Evolutionary conservation across 2,329 filamentous ascomycete species (phyloP).

Genomic region (Niveomyces coronatus): DNA sequence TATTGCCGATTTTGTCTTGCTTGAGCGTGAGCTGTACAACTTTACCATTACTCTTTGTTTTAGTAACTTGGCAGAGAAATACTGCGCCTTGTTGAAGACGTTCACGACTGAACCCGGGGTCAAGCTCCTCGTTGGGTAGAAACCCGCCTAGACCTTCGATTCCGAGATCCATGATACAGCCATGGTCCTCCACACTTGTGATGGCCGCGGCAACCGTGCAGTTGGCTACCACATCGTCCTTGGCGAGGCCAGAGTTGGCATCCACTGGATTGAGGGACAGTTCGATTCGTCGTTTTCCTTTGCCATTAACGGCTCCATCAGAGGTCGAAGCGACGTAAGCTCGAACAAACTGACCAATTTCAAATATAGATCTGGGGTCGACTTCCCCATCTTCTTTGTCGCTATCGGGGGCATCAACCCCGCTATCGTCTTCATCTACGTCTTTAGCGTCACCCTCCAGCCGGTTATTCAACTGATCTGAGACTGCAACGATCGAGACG

Average conservation of each 20-base stretch:
- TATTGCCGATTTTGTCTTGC: slow-evolving; percentile 55
- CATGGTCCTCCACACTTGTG: slow-evolving; percentile 88
- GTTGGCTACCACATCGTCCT: slow-evolving; percentile 64
- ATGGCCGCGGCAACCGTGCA: slow-evolving; percentile 80
- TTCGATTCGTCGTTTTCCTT: slow-evolving; percentile 73
- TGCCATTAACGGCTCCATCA: slow-evolving; percentile 50
- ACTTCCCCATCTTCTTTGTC: slow-evolving; percentile 50
- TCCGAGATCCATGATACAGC: slow-evolving; percentile 85
- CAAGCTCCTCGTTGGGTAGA: slow-evolving; percentile 73
- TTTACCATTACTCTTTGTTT: slow-evolving; percentile 62
- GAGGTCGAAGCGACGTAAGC: slow-evolving; percentile 72
- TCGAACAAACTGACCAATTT: slow-evolving; percentile 77
- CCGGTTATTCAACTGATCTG: slow-evolving; percentile 63
- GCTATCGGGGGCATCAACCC: slow-evolving; percentile 35
- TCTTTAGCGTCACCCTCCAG: slow-evolving; percentile 57
- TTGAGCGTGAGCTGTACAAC: slow-evolving; percentile 79
- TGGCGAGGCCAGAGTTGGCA: slow-evolving; percentile 64
- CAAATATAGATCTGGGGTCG: slow-evolving; percentile 66
- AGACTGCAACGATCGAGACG: slow-evolving; percentile 86
- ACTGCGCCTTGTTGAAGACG: slow-evolving; percentile 74
- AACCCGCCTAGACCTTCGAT: slow-evolving; percentile 69
- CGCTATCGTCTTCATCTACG: slow-evolving; percentile 42
- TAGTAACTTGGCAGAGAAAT: slow-evolving; percentile 70
- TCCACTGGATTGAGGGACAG: slow-evolving; percentile 72
- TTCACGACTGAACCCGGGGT: slow-evolving; percentile 51